Conservation (phyloP, 805 yeast species). For the Barnettozyma sucrosica region DNA sequence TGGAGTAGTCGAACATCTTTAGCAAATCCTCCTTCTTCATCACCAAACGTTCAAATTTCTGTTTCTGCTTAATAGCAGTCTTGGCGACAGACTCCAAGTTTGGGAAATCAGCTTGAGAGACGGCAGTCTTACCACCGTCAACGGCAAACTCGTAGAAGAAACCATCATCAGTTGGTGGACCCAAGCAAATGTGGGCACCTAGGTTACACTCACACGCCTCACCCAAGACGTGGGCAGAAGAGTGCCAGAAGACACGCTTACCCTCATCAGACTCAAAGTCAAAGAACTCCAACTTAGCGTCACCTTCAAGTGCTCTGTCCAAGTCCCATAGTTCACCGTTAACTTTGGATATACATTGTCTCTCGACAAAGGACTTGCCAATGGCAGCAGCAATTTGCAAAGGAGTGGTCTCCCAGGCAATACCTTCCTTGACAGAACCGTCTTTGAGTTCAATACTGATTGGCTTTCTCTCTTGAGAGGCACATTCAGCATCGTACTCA, state of each 20-base stretch:
- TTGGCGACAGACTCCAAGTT: conserved; percentile 82
- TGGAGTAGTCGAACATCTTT: conserved; percentile 92
- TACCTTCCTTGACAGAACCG: conserved; percentile 73
- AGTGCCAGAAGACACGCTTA: conserved; percentile 96
- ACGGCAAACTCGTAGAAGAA: conserved; percentile 95
- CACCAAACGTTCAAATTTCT: conserved; percentile 88
- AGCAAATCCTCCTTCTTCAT: conserved; percentile 87
- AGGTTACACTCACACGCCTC: conserved; percentile 96
- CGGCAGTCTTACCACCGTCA: conserved; percentile 66
- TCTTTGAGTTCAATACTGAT: conserved; percentile 82
- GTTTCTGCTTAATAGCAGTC: conserved; percentile 90
- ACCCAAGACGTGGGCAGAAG: conserved; percentile 96
- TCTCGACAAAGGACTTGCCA: conserved; percentile 82
- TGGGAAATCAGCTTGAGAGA: conserved; percentile 77
- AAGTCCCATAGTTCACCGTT: conserved; percentile 92
- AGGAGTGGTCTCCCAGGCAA: conserved; percentile 88
- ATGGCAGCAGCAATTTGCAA: conserved; percentile 76
- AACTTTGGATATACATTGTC: conserved; percentile 87
- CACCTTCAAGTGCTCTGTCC: conserved; percentile 84
- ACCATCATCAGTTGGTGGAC: conserved; percentile 98
- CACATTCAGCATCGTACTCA: conserved; percentile 67
- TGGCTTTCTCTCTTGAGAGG: conserved; percentile 53
- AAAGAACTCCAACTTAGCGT: conserved; percentile 65
- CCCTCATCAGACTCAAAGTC: conserved; percentile 95
- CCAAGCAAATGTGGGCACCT: conserved; percentile 89